Evolutionary conservation across 2,329 filamentous ascomycete species (phyloP).

Genomic region (Pseudocercospora pini-densiflorae): DNA sequence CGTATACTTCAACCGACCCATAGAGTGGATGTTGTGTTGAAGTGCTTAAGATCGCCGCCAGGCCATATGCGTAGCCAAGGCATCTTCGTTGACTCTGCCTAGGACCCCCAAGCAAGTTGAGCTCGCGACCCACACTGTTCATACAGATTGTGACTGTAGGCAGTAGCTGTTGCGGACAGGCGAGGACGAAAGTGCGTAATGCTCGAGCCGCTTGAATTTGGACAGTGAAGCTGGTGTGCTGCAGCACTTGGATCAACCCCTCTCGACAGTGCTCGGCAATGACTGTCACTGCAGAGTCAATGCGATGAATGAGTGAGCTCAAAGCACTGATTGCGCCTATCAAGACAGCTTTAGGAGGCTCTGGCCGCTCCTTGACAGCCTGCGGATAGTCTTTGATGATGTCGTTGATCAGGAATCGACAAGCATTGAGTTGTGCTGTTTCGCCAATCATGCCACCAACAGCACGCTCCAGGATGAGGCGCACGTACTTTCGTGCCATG

Average conservation of each 20-base stretch:
- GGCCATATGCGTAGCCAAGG: conserved; percentile 86
- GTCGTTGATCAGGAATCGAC: conserved; percentile 80
- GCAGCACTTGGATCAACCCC: conserved; percentile 83
- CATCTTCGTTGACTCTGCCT: conserved; percentile 82
- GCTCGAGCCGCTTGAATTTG: conserved; percentile 89
- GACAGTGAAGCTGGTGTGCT: conserved; percentile 95
- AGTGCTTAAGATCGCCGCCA: conserved; percentile 88
- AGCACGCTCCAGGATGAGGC: conserved; percentile 81
- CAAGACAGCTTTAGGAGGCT: conserved; percentile 85
- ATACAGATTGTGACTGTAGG: conserved; percentile 93
- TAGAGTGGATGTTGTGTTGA: conserved; percentile 87
- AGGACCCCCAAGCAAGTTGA: conserved; percentile 74
- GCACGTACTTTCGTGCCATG: conserved; percentile 81
- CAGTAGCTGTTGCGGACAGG: conserved; percentile 88
- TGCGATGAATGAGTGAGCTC: conserved; percentile 73
- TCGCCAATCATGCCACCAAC: conserved; percentile 86
- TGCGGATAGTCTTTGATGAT: conserved; percentile 95
- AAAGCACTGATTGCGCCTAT: conserved; percentile 79
- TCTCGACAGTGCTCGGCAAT: conserved; percentile 87
- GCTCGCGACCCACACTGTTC: conserved; percentile 89
- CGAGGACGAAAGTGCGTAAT: conserved; percentile 83
- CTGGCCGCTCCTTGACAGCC: conserved; percentile 80
- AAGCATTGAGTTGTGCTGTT: conserved; percentile 82
- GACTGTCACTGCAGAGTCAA: conserved; percentile 79
- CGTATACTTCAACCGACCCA: conserved; percentile 94